Percentiles rank a stretch among this genome's conserved stretches.
Evolutionary conservation across 352 stramenopile species (phyloP).

Genomic region (Globisporangium apiculatum): DNA sequence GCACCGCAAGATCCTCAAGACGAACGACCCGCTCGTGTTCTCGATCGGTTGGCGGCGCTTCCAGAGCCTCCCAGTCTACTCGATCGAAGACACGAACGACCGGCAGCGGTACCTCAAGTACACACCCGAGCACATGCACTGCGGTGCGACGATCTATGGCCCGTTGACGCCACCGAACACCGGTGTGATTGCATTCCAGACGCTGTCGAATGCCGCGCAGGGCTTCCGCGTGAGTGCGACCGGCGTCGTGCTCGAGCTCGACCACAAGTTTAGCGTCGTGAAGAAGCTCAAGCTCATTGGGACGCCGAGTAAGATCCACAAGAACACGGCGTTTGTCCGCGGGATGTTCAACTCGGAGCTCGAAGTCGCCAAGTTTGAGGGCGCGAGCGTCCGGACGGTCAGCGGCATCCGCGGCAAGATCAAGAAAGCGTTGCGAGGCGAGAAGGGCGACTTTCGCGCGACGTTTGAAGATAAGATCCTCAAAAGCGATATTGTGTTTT

Average conservation of each 20-base stretch:
- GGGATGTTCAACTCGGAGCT: constrained; percentile 95
- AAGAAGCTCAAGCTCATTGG: constrained; percentile 99
- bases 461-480: constrained; percentile 99
- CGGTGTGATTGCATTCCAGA: constrained; percentile 96
- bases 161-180: constrained; percentile 96
- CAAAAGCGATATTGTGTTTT: constrained; percentile 99
- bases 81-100: constrained; percentile 97
- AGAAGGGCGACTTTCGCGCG: constrained; percentile 95
- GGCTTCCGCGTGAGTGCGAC: constrained; percentile 97
- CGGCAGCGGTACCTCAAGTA: constrained; percentile 97
- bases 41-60: constrained; percentile 98
- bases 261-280: constrained; percentile 96
- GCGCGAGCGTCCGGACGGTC: constrained; percentile 96
- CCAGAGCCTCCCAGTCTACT: constrained; percentile 98
- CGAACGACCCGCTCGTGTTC: constrained; percentile 97
- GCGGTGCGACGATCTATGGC: constrained; percentile 96
- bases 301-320: constrained; percentile 96
- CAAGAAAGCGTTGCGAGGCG: constrained; percentile 94
- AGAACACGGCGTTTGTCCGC: constrained; percentile 99
- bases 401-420: constrained; percentile 97
- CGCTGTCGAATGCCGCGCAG: constrained; percentile 85
- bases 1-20: constrained; percentile 98
- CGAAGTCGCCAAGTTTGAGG: constrained; percentile 97
- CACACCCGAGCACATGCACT: constrained; percentile 99
- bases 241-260: constrained; percentile 95